Evolutionary conservation across 176 grass and related monocot genomes (phyloP), one percentile per base, ranked within the genome.

Genomic region (Eleusine coracana): DNA sequence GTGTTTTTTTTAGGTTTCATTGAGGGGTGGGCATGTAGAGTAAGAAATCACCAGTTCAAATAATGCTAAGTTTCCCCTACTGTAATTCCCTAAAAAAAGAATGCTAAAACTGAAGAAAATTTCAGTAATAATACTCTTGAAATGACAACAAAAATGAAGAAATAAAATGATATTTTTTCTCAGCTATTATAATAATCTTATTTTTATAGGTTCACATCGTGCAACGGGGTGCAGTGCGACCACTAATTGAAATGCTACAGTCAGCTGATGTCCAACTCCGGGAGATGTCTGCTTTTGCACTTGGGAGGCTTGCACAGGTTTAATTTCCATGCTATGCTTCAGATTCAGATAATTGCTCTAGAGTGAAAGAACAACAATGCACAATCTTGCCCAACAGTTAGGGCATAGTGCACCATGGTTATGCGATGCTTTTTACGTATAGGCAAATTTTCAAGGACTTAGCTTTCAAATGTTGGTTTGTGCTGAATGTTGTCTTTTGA

Each of bases 261-360:
- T 99, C 97, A 16, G 51, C 82, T 84, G 97, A 99, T 76, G 87
- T 96, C 70, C 97, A 99, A 87, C 93, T 99, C 11, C 88, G 87
- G 75, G 97, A 99, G 85, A 99, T 99, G 97, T 93, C 97, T 82
- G 97, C 93, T 62, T 99, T 99, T 91, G 97, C 97, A 79, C 97
- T 99, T 58, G 97, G 97, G 71, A 96, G 97, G 81, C 91, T 99
- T 80, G 97, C 97, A 38, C 97, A 99, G 97, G 97, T 99, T 91
- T 70, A 52, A 50, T 51, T 38, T 78, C 65, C 20, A 31, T 73
- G 79, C 41, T 75, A 66, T 67, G 68, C 41, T 83, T 86, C 10
- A 66, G 81, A 54, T 83, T 86, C 10, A 66, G 81, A 54, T 21
- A 76, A 16, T 80, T 31, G 72, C 8, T 74, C 17, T 77, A 51